Evolutionary conservation across 2,329 filamentous ascomycete species (phyloP).

Genomic region (Tricladium varicosporioides): DNA sequence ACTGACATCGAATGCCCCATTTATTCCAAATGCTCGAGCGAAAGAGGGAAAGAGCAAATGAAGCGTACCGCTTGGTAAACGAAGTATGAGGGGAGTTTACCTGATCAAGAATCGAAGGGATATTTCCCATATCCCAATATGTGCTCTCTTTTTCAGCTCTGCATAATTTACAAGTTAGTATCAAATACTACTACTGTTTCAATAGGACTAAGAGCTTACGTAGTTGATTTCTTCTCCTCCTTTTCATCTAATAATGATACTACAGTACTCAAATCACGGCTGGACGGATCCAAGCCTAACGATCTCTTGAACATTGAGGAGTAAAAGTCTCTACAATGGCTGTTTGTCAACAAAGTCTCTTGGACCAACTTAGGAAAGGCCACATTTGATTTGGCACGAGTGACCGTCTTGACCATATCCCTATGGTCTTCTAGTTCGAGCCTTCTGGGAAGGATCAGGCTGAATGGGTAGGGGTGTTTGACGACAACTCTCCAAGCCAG

Average conservation of each 20-base stretch:
- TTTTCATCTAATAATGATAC: too few species aligned
- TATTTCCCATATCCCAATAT: neutral
- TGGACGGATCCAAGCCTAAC: too few species aligned
- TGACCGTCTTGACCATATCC: neutral
- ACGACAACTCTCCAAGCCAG: conserved; percentile 1
- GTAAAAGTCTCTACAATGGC: neutral
- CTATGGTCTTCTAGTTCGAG: neutral
- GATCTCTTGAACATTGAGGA: too few species aligned
- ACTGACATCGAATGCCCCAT: too few species aligned
- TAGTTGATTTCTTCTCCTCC: too few species aligned
- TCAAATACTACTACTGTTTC: neutral
- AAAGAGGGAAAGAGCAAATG: too few species aligned
- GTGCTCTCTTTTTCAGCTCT: neutral
- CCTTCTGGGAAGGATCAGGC: neutral
- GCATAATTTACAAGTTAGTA: neutral
- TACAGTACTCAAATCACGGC: too few species aligned
- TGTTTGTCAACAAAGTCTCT: neutral
- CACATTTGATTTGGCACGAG: neutral
- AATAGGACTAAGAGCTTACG: too few species aligned
- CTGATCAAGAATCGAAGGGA: neutral
- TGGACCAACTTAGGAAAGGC: neutral
- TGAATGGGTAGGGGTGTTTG: conserved; percentile 1
- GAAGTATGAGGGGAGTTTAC: neutral
- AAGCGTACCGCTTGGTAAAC: too few species aligned
- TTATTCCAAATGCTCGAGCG: too few species aligned